Percentiles rank a stretch among this genome's conserved stretches.
phyloP scores from a whole-genome alignment of 73 alveolate genomes.

The Paramecium tetraurelia region DNA sequence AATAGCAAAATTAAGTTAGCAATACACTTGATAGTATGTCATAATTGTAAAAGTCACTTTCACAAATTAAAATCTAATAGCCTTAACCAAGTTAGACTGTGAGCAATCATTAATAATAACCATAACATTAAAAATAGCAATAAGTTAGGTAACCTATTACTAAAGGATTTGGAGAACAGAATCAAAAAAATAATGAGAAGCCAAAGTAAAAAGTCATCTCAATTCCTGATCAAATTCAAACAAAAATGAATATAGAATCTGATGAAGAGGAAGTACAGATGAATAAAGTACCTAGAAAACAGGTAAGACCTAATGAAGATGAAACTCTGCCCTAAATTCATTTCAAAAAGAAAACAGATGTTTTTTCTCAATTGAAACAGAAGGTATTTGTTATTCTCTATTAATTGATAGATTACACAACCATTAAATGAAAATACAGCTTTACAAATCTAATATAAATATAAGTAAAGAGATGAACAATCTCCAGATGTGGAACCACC shows the following conservation, averaged over 20 bases:
- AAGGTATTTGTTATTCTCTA: background rate
- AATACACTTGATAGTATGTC: background rate
- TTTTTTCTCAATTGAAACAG: background rate
- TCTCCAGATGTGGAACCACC: background rate
- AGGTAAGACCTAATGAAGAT: background rate
- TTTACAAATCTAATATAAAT: background rate
- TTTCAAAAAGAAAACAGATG: background rate
- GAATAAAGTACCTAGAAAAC: background rate
- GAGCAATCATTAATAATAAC: background rate
- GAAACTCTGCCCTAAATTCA: background rate
- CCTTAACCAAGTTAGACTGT: background rate
- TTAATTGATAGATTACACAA: background rate
- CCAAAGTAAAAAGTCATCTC: background rate
- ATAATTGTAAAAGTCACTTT: background rate
- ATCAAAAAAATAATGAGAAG: background rate
- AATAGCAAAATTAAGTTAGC: background rate
- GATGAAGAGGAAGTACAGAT: background rate
- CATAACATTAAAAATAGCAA: background rate
- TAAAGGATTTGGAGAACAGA: background rate
- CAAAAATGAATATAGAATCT: constrained; percentile 13
- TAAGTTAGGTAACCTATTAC: background rate
- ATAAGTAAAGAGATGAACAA: background rate
- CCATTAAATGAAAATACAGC: background rate
- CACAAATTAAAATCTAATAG: background rate
- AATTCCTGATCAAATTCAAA: background rate